Evolutionary conservation across 345 rosid species (phyloP).

Genomic region (Gossypium australe): DNA sequence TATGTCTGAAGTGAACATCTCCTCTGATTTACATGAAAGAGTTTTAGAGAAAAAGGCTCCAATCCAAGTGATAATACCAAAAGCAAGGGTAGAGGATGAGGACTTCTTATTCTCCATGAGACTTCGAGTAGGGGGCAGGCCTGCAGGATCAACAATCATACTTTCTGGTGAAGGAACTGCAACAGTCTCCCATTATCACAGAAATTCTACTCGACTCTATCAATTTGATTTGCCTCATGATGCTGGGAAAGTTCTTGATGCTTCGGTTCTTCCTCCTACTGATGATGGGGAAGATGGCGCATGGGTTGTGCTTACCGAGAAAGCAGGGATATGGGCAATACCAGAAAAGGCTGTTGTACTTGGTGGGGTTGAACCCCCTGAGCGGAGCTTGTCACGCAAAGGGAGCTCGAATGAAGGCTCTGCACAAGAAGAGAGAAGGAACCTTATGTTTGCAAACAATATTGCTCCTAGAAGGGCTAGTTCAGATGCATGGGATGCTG

Average conservation of each 20-base stretch:
- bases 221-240: constrained; percentile 92
- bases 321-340: constrained; percentile 97
- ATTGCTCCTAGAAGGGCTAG: constrained; percentile 59
- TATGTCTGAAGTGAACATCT: constrained; percentile 42
- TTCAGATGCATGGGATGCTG: constrained; percentile 56
- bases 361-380: constrained; percentile 96
- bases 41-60: constrained; percentile 86
- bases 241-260: constrained; percentile 95
- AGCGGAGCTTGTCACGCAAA: constrained; percentile 81
- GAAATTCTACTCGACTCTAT: constrained; percentile 68
- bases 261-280: constrained; percentile 71
- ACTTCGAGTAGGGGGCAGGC: constrained; percentile 82
- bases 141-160: constrained; percentile 77
- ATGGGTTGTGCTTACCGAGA: constrained; percentile 89
- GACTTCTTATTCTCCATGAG: constrained; percentile 83
- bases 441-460: constrained; percentile 34
- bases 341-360: constrained; percentile 79
- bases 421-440: constrained; percentile 56
- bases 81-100: constrained; percentile 93
- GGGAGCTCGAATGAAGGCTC: constrained; percentile 84
- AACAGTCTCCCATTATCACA: constrained; percentile 69
- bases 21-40: constrained; percentile 41
- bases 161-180: constrained; percentile 96
- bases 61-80: constrained; percentile 89
- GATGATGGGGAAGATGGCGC: constrained; percentile 79